Evolutionary conservation across 2,329 filamentous ascomycete species (phyloP).

Genomic region (Endoconidiophora laricicola): DNA sequence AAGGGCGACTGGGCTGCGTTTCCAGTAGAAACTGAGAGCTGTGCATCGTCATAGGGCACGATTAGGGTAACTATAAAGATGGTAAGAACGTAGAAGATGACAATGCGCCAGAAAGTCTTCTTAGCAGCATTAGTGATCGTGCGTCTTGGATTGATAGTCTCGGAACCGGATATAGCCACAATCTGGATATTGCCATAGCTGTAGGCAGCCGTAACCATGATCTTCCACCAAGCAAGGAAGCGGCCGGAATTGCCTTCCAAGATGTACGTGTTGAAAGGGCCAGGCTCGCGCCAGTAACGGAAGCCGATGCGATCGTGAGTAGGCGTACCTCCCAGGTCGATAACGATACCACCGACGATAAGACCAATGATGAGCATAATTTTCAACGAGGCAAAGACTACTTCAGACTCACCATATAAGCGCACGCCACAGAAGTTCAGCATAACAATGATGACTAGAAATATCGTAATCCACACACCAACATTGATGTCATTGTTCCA

Average conservation of each 20-base stretch:
- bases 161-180: conserved; percentile 15
- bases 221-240: conserved; percentile 26
- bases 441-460: conserved; percentile 20
- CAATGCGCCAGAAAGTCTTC: conserved; percentile 17
- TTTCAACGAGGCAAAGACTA: conserved; percentile 30
- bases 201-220: conserved; percentile 24
- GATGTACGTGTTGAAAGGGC: conserved; percentile 25
- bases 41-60: conserved; percentile 16
- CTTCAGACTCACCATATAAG: conserved; percentile 31
- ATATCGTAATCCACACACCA: conserved; percentile 23
- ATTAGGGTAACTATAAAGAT: conserved; percentile 17
- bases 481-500: conserved; percentile 23
- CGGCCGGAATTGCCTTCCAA: conserved; percentile 20
- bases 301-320: conserved; percentile 25
- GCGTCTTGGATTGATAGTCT: conserved; percentile 16
- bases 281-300: conserved; percentile 27
- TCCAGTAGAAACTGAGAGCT: conserved; percentile 8
- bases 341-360: conserved; percentile 23
- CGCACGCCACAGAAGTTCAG: conserved; percentile 24
- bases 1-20: conserved; percentile 16
- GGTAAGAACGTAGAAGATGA: conserved; percentile 16
- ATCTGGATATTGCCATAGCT: conserved; percentile 20
- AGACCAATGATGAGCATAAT: conserved; percentile 26
- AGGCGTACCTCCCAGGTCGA: conserved; percentile 25
- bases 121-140: conserved; percentile 16